Base-by-base conservation (phyloP, 2,329 filamentous ascomycete species). In the Colletotrichum lentis region DNA sequence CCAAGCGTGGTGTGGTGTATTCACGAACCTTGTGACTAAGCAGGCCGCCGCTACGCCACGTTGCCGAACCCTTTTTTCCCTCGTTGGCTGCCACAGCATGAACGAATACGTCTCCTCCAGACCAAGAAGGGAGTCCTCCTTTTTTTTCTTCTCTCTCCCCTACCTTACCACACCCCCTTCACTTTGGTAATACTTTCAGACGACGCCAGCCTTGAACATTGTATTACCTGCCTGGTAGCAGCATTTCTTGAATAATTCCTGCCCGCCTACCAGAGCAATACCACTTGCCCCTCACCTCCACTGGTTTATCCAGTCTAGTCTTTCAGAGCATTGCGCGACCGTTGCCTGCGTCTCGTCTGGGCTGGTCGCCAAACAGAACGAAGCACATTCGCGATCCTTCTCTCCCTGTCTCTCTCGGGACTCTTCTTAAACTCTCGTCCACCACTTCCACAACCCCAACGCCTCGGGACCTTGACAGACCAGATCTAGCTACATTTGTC, bases 381-480 rank as follows among this genome's bases (percentile, higher is more conserved):
- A 54, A 53, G 47, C 55, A 54, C 62, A 31, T 24, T 14, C 39
- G n/a, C 49, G 22, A 22, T 16, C 35, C 22, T 20, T 52, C 18
- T 37, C 52, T 56, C 54, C 24, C 47, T 39, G 35, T 54, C 37
- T 37, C 12, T 31, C 41, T 14, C 50, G 16, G 20, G 16, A 22
- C 20, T 43, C 14, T 43, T 12, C 31, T 39, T 47, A 35, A 43
- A 18, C 47, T 60, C 16, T 41, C 20, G 22, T 27, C 27, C 22
- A 53, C 3, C 22, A 22, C 46, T 55, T 16, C 47, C 14, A 31
- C 22, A 18, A 16, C 41, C 41, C 55, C 70, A 72, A 74, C 77
- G 71, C 66, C 67, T 70, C 70, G 68, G 72, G 69, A 61, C 65
- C 66, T 74, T 69, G 68, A 69, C 67, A 52, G 27, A 57, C 7